These are phyloP conservation scores for Neonectria punicea DNA, from an alignment of 2,329 filamentous ascomycete species.

Conservation along the genomic window DNA sequence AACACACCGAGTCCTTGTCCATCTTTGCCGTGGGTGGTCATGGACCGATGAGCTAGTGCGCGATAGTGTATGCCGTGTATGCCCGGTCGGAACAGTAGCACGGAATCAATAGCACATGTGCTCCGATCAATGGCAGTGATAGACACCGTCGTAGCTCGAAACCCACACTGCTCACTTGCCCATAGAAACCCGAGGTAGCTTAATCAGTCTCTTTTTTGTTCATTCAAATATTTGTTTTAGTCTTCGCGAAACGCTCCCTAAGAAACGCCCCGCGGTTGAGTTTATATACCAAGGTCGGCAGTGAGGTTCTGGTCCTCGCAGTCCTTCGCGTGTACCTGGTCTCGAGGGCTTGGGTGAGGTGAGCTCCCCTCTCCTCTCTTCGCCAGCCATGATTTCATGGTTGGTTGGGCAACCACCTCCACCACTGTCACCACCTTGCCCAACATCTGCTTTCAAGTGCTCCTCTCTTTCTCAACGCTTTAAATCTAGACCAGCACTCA, in stretches of 20 bases:
- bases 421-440: slow-evolving; percentile 32
- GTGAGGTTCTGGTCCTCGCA: slow-evolving; percentile 2
- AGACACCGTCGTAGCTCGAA: background rate
- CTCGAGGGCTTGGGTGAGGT: slow-evolving; percentile 24
- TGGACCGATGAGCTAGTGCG: background rate
- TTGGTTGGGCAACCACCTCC: slow-evolving; percentile 15
- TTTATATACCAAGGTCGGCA: slow-evolving; percentile 15
- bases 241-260: slow-evolving; percentile 1
- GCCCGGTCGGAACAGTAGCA: background rate
- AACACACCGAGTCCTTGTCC: background rate
- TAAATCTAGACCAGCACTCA: slow-evolving; percentile 50
- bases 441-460: slow-evolving; percentile 42
- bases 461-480: slow-evolving; percentile 47
- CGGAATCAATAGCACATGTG: background rate
- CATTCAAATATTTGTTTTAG: slow-evolving; percentile 10
- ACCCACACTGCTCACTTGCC: background rate
- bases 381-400: slow-evolving; percentile 7
- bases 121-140: background rate
- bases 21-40: background rate
- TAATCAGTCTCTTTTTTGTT: slow-evolving; percentile 18
- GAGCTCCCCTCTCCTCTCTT: slow-evolving; percentile 19
- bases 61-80: background rate
- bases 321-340: slow-evolving; percentile 7
- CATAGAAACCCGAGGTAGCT: background rate
- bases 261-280: slow-evolving; percentile 2